Base-by-base conservation (phyloP, 169 alveolate species). In the Plasmodium fragile region DNA sequence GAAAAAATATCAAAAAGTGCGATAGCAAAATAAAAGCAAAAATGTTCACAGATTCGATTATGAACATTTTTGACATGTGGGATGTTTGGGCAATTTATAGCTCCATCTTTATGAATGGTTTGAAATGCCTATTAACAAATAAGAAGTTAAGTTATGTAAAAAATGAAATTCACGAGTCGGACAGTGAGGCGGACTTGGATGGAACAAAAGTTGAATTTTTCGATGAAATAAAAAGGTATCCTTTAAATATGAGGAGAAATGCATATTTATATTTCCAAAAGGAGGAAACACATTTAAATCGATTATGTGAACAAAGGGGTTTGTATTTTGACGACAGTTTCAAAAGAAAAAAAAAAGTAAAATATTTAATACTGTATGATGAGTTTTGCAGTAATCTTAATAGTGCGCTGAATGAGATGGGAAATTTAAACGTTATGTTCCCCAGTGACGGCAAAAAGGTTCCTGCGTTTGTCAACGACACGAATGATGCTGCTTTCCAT, bases 261-360 rank as follows among this genome's bases (percentile, higher is more conserved):
- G 93, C 90, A 72, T 87, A 78, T 87, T 55, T 39, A 43, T 87
- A 87, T 78, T 87, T 78, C 52, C 81, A 78, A 41, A 87, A 87
- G 7, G 89, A 87, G 18, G 89, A 87, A 4, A 55, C 30, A 7
- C 81, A 87, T 53, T 34, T 87, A 87, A 87, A 87, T 87, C 43
- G 72, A 79, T 77, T 87, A 87, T 87, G 93, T 53, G 82, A 78
- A 49, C 93, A 87, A 32, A 77, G 93, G 71, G 93, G 93, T 4
- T 78, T 87, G 55, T 92, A 80, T 79, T 83, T 53, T 32, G 81
- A 92, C 82, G 92, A 92, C 28, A 41, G 72, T 70, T 92, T 83
- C 73, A 80, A 22, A 10, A 92, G 73, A 39, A 41, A 80, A 22
- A 92, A 92, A 34, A 83, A 92, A 83, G 72, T 83, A 16, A 92